Evolutionary conservation across 495 filamentous ascomycete species (phyloP).

Genomic region (Chaetomidium leptoderma): DNA sequence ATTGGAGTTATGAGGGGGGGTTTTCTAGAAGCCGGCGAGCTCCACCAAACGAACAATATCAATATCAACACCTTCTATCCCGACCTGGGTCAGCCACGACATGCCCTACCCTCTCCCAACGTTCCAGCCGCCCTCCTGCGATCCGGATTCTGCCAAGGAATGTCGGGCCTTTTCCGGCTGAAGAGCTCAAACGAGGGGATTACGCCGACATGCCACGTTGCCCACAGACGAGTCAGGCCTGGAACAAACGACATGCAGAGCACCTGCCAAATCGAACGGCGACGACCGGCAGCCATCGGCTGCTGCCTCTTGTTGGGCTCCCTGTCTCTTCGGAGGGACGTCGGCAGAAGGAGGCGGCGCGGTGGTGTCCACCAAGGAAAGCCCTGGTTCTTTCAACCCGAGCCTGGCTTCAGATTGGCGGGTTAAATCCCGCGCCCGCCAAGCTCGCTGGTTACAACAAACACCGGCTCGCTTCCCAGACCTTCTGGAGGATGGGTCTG

Average conservation of each 20-base stretch:
- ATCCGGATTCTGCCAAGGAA: slow-evolving; percentile 9
- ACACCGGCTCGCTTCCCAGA: background rate
- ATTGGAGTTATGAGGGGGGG: slow-evolving; percentile 32
- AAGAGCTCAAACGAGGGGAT: background rate
- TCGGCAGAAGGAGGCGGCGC: slow-evolving; percentile 2
- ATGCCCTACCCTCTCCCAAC: background rate
- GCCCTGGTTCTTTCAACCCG: slow-evolving; percentile 1
- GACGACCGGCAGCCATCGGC: slow-evolving; percentile 22
- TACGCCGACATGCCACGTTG: slow-evolving; percentile 31
- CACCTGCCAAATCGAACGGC: slow-evolving; percentile 30
- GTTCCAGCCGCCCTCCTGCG: no score
- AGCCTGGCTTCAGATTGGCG: slow-evolving; percentile 4
- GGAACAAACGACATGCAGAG: slow-evolving; percentile 12
- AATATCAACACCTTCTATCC: background rate
- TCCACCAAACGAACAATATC: slow-evolving; percentile 18
- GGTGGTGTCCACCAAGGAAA: slow-evolving; percentile 3
- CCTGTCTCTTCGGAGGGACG: slow-evolving; percentile 10
- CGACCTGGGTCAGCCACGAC: background rate
- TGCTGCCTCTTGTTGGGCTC: background rate
- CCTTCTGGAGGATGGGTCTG: no score
- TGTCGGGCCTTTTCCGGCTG: slow-evolving; percentile 11
- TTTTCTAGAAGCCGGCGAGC: slow-evolving; percentile 30
- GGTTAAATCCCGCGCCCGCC: background rate
- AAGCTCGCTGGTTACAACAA: background rate
- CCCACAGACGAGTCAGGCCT: slow-evolving; percentile 29